A percentile compares a stretch with the other conserved stretches of the same genome.
phyloP scores from a whole-genome alignment of 495 filamentous ascomycete genomes.

The Xylona heveae region DNA sequence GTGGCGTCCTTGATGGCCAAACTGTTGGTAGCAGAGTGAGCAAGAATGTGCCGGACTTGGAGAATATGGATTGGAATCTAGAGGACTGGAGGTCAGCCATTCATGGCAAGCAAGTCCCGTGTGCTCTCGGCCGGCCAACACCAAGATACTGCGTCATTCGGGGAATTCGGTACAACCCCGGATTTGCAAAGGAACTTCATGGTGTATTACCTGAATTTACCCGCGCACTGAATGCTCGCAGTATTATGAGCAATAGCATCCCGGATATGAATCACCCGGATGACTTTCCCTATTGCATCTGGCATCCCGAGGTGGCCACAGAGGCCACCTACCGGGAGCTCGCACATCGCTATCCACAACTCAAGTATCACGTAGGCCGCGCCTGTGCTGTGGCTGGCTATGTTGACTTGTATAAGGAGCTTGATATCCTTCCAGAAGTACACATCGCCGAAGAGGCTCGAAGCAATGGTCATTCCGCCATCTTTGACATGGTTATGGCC shows the following conservation, averaged over 20 bases:
- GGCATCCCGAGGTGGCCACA: slow-evolving; percentile 16
- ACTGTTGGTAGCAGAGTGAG: too few relatives aligned
- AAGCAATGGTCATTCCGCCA: slow-evolving; percentile 8
- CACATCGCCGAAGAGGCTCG: slow-evolving; percentile 15
- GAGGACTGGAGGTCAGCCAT: too few relatives aligned
- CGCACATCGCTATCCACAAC: too few relatives aligned
- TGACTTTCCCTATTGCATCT: slow-evolving; percentile 21
- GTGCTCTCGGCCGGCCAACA: too few relatives aligned
- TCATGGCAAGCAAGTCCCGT: slow-evolving; percentile 6
- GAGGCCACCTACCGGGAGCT: slow-evolving; percentile 17
- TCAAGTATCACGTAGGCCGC: slow-evolving; percentile 14
- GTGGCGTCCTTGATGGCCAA: too few relatives aligned
- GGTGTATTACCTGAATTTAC: slow-evolving; percentile 8
- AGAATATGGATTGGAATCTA: too few relatives aligned
- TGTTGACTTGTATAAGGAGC: slow-evolving; percentile 12
- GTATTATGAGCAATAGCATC: slow-evolving; percentile 19
- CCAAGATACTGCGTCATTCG: slow-evolving; percentile 9
- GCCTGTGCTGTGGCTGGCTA: slow-evolving; percentile 17
- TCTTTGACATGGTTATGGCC: slow-evolving; percentile 12
- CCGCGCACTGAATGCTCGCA: slow-evolving; percentile 17
- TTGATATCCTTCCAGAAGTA: slow-evolving; percentile 14
- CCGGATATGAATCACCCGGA: slow-evolving; percentile 13
- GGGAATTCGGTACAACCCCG: slow-evolving; percentile 11
- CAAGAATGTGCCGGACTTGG: too few relatives aligned
- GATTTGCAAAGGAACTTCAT: slow-evolving; percentile 9